A percentile compares a stretch with the other conserved stretches of the same genome.
These are phyloP conservation scores for Ophiostoma himal-ulmi DNA, from an alignment of 2,329 filamentous ascomycete species.

Conservation along the genomic window DNA sequence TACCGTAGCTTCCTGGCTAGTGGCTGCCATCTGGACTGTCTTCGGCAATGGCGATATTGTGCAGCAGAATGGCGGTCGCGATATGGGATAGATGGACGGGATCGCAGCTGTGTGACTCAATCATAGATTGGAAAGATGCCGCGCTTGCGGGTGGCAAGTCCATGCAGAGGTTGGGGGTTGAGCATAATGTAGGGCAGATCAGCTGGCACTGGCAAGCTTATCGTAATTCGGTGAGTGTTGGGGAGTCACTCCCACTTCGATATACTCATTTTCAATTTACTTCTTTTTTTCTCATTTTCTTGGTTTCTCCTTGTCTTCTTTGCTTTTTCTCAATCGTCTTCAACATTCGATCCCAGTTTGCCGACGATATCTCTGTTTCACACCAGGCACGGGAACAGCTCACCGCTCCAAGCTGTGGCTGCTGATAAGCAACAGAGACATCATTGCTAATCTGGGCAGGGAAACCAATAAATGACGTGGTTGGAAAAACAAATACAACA, in stretches of 20 bases:
- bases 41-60: not conserved
- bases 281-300: not conserved
- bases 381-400: slow-evolving; percentile 6
- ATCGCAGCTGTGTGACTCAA: not conserved
- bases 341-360: not conserved
- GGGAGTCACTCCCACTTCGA: not conserved
- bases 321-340: not conserved
- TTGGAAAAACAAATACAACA: slow-evolving; percentile 3
- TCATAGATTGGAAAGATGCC: not conserved
- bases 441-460: not conserved
- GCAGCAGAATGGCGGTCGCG: slow-evolving; percentile 10
- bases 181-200: not conserved
- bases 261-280: not conserved
- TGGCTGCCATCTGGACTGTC: not conserved
- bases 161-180: not conserved
- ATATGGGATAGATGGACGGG: not conserved
- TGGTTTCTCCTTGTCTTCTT: not conserved
- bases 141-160: not conserved
- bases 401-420: slow-evolving; percentile 3
- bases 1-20: not conserved
- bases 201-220: slow-evolving; percentile 9
- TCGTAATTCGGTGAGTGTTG: not conserved
- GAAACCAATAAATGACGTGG: slow-evolving; percentile 3
- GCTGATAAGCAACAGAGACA: slow-evolving; percentile 14
- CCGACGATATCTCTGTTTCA: slow-evolving; percentile 1